Base-by-base conservation (phyloP, 2,329 filamentous ascomycete genomes). In the Ophiostoma ips region DNA sequence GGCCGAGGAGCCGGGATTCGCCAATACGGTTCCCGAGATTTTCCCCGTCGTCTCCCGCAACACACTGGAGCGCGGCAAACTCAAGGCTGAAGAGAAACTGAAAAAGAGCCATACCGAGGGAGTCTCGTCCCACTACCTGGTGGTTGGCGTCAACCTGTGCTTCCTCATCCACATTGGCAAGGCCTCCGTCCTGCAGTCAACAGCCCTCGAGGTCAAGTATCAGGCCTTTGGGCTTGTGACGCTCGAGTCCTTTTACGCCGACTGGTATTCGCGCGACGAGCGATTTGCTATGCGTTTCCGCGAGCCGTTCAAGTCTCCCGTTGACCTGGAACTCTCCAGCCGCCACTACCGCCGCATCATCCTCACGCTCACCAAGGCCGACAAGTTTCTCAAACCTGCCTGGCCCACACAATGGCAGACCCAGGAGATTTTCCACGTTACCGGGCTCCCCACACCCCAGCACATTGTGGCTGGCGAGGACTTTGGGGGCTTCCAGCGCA, bases 321-420 rank as follows among this genome's bases (percentile, higher is more conserved):
- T 59, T 16, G 58, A 55, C 11, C 55, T 63, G 2, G 71, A 77
- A 50, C 66, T 78, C 18, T 71, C 75, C 11, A 78, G 75, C 56
- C 66, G 71, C 24, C 69, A 73, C 57, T 75, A 75, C 57, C 68
- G 72, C 30, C 70, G 68, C 36, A 73, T 78, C 43, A 71, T 77
- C 43, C 69, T 72, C 48, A 72, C 69, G 2, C 64, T 79, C 31
- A 73, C 73, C 50, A 74, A 70, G 50, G 69, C 69, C 28, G 75
- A 79, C 57, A 70, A 73, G 35, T 72, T 70, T 50, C 61, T 79
- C 41, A 77, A 77, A 58, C 75, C 75, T 0, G 72, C 72, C 52
- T 79, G 75, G 75, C 75, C 75, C 10, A 70, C 75, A 48, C 65
- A 73, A 35, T 69, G 75, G 61, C 75, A 77, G 55, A 69, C 70